Conservation (phyloP, 805 yeast genomes). For the Candida germanica region DNA sequence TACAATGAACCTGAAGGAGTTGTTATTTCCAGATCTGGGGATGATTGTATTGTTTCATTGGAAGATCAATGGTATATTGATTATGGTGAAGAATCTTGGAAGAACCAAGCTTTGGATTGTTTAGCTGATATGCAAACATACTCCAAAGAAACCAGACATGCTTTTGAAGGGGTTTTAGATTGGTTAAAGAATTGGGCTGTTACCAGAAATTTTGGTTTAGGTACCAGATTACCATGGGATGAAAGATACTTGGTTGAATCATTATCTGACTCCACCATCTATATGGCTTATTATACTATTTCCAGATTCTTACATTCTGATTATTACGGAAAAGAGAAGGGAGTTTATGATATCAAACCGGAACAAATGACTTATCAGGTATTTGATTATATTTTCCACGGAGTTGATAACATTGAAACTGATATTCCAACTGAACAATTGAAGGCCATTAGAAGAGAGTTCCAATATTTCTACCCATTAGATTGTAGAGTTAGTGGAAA, state of each 20-base stretch:
- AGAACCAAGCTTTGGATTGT: conserved; percentile 74
- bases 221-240: conserved; percentile 97
- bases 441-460: conserved; percentile 80
- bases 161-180: conserved; percentile 88
- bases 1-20: conserved; percentile 92
- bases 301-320: conserved; percentile 83
- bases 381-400: conserved; percentile 84
- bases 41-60: conserved; percentile 90
- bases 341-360: conserved; percentile 70
- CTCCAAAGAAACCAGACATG: conserved; percentile 80
- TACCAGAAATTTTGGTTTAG: conserved; percentile 93
- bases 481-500: conserved; percentile 93
- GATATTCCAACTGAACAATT: conserved; percentile 67
- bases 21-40: conserved; percentile 94
- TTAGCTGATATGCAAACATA: conserved; percentile 73
- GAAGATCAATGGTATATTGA: conserved; percentile 99
- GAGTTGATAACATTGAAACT: conserved; percentile 54
- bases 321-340: conserved; percentile 73
- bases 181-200: conserved; percentile 99
- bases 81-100: conserved; percentile 95
- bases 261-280: conserved; percentile 90
- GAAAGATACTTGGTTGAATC: conserved; percentile 90
- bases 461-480: conserved; percentile 94
- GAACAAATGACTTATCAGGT: conserved; percentile 91
- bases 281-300: conserved; percentile 93